Evolutionary conservation across 345 rosid species (phyloP).

Genomic region (Physaria fendleri): DNA sequence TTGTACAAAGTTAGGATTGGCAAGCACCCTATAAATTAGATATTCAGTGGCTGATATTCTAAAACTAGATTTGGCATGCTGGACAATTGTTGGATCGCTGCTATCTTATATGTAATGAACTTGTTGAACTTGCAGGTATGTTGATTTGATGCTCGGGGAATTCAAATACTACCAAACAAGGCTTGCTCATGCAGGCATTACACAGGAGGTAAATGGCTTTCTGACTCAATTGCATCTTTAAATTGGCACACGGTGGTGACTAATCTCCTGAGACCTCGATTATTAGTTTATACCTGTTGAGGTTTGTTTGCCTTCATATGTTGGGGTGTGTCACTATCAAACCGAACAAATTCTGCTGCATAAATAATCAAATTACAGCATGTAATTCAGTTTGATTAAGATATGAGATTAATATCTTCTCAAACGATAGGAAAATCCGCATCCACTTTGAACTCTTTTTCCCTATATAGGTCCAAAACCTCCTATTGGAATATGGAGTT

Average conservation of each 20-base stretch:
- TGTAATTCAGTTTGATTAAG: not conserved
- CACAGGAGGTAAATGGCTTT: conserved; percentile 60
- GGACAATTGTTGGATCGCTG: not conserved
- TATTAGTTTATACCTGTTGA: not conserved
- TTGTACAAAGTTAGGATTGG: not conserved
- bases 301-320: not conserved
- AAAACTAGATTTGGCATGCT: not conserved
- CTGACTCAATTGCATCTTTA: not conserved
- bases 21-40: conserved; percentile 1
- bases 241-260: not conserved
- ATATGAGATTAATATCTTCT: not conserved
- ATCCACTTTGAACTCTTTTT: not conserved
- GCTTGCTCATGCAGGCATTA: conserved; percentile 87
- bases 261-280: not conserved
- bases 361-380: not conserved
- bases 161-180: conserved; percentile 90
- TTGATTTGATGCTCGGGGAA: conserved; percentile 93
- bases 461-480: conserved; percentile 59
- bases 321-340: not conserved
- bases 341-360: not conserved
- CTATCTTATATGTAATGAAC: not conserved
- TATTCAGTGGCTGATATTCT: conserved; percentile 1
- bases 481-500: conserved; percentile 69
- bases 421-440: not conserved
- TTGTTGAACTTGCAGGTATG: conserved; percentile 49